Conservation (phyloP, 768 basidiomycete genomes). For the Pisolithus sp. region DNA sequence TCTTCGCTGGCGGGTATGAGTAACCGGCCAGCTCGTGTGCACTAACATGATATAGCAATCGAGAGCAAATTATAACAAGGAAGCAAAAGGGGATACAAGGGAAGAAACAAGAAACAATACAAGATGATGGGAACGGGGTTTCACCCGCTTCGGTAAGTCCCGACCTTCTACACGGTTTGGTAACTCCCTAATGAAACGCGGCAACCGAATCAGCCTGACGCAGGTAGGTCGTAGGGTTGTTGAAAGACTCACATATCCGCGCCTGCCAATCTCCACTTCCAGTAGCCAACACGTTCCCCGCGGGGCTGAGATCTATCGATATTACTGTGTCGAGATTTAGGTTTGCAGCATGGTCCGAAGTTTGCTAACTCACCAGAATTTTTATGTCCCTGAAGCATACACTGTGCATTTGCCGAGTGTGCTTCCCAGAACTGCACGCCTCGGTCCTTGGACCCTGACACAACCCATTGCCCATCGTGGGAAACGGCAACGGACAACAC, state of each 20-base stretch:
- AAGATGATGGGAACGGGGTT: conserved; percentile 13
- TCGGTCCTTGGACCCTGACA: conserved; percentile 93
- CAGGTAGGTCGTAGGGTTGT: background rate
- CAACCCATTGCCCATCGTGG: conserved; percentile 91
- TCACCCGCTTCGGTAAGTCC: conserved; percentile 1
- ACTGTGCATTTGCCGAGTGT: conserved; percentile 71
- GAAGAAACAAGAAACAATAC: conserved; percentile 19
- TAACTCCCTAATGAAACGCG: conserved; percentile 20
- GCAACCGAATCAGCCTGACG: background rate
- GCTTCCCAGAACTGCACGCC: conserved; percentile 95
- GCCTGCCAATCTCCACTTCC: conserved; percentile 71
- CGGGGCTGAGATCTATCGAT: conserved; percentile 62
- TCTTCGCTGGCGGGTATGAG: background rate
- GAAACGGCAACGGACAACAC: conserved; percentile 75
- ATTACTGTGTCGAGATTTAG: conserved; percentile 41
- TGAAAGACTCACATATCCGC: conserved; percentile 49
- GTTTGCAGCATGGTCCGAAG: background rate
- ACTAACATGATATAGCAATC: background rate
- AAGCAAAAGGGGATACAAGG: background rate
- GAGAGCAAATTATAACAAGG: background rate
- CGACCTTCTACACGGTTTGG: conserved; percentile 20
- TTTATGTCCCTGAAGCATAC: conserved; percentile 80
- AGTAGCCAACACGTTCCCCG: conserved; percentile 57
- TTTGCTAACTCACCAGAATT: conserved; percentile 49
- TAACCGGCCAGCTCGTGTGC: background rate